Conservation (phyloP, 371 early-diverging fungal species). For the Rhizomucor pusillus region DNA sequence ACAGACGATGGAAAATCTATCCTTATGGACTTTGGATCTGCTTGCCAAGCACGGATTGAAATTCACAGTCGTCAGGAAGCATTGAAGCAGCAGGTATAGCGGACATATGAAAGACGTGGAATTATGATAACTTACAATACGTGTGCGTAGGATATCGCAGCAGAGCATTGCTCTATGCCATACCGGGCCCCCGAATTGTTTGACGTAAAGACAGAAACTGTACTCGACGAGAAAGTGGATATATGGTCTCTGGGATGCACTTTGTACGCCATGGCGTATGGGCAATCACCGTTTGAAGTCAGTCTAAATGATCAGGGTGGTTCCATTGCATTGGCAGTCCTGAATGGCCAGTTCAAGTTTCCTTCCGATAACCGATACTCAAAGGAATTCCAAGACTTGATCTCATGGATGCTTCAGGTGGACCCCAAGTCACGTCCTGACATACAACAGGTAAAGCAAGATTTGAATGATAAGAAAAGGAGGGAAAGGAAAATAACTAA, state of each 20-base stretch:
- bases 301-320: constrained; percentile 69
- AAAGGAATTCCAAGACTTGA: constrained; percentile 55
- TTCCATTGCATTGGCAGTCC: constrained; percentile 69
- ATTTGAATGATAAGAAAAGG: too few species aligned
- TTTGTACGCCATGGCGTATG: constrained; percentile 73
- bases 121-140: too few species aligned
- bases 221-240: constrained; percentile 71
- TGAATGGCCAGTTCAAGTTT: constrained; percentile 63
- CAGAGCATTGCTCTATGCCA: constrained; percentile 73
- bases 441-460: constrained; percentile 52
- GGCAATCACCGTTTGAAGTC: constrained; percentile 74
- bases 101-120: neutral
- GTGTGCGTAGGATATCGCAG: constrained; percentile 59
- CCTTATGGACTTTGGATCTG: constrained; percentile 81
- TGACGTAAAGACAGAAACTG: constrained; percentile 66
- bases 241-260: constrained; percentile 82
- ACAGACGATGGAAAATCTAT: constrained; percentile 68
- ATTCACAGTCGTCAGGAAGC: constrained; percentile 64
- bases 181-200: constrained; percentile 83
- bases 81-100: constrained; percentile 54
- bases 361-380: constrained; percentile 56
- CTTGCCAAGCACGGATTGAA: constrained; percentile 54
- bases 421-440: constrained; percentile 69
- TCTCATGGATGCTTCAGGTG: constrained; percentile 63
- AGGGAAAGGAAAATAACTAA: too few species aligned